Base-by-base conservation (phyloP, 495 filamentous ascomycete species). In the Tuber borchii region DNA sequence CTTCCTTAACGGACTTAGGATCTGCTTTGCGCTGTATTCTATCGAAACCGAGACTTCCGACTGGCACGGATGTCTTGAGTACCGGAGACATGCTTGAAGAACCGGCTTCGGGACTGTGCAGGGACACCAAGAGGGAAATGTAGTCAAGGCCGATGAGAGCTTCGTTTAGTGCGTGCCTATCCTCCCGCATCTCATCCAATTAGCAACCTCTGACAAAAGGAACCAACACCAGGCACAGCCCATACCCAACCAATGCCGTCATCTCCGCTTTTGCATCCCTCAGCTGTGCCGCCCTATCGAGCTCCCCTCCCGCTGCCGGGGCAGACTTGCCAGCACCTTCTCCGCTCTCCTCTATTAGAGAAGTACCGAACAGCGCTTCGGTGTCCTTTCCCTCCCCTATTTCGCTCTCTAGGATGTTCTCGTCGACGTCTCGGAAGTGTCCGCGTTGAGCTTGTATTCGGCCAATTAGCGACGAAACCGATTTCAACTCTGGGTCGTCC, bases 71-170 rank as follows among this genome's bases (percentile, higher is more conserved):
- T 42, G 90, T 86, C 81, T 92, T 93, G 46, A 97, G 86, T 37
- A 82, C 86, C 16, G 87, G 85, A 19, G 90, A 93, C 77, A 97
- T 88, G 43, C 92, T 91, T 45, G 84, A 82, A 75, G 88, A 88
- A 37, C 91, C 92, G 76, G 88, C 88, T 56, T 88, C 87, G 6
- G 92, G 91, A 3, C 87, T 85, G 78, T 95, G 87, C 82, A 93
- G 93, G 14, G 94, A 93, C 2, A 97, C 86, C 1, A 97, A 85
- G 16, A 97, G 88, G 19, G 95, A 97, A 56, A 97, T 84, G 78
- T 93, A 92, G 81, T 98, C 93, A 71, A 97, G 88, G 5, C 89
- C 88, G 40, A 90, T 85, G 82, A 89, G 83, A 61, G 91, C 88
- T 79, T 91, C 88, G 82, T 90, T 88, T 51, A 90, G 87, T 8